These are phyloP conservation scores for Maudiozyma pseudohumilis DNA, from an alignment of 805 yeast genomes.

Conservation along the genomic window DNA sequence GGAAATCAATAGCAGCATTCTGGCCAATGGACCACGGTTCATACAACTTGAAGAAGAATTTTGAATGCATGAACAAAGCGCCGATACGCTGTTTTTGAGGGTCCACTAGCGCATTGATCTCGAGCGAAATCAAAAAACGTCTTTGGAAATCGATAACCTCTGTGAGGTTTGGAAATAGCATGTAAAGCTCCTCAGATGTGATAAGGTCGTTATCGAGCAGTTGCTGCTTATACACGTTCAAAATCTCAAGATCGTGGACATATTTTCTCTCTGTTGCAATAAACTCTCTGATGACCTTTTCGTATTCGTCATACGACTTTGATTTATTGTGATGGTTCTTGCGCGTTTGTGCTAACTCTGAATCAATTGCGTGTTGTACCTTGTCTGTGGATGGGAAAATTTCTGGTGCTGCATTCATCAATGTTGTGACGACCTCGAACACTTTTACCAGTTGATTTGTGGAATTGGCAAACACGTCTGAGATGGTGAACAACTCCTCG, in stretches of 20 bases:
- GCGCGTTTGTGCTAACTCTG: conserved; percentile 8
- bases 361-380: conserved; percentile 21
- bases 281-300: conserved; percentile 71
- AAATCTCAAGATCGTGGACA: conserved; percentile 78
- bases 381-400: conserved; percentile 29
- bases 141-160: conserved; percentile 88
- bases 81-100: conserved; percentile 77
- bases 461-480: conserved; percentile 77
- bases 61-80: conserved; percentile 75
- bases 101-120: conserved; percentile 72
- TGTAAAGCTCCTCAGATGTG: conserved; percentile 69
- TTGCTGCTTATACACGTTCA: conserved; percentile 59
- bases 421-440: conserved; percentile 56
- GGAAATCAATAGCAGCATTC: conserved; percentile 74
- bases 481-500: conserved; percentile 78
- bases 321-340: conserved; percentile 14
- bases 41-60: conserved; percentile 76
- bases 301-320: conserved; percentile 24
- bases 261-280: conserved; percentile 86
- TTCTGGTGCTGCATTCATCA: conserved; percentile 46
- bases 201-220: conserved; percentile 55
- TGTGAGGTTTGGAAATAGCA: conserved; percentile 73
- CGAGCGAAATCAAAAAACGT: conserved; percentile 77
- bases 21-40: conserved; percentile 94
- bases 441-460: conserved; percentile 71